phyloP scores from a whole-genome alignment of 2,329 filamentous ascomycete genomes.

The Alternaria gaisen region DNA sequence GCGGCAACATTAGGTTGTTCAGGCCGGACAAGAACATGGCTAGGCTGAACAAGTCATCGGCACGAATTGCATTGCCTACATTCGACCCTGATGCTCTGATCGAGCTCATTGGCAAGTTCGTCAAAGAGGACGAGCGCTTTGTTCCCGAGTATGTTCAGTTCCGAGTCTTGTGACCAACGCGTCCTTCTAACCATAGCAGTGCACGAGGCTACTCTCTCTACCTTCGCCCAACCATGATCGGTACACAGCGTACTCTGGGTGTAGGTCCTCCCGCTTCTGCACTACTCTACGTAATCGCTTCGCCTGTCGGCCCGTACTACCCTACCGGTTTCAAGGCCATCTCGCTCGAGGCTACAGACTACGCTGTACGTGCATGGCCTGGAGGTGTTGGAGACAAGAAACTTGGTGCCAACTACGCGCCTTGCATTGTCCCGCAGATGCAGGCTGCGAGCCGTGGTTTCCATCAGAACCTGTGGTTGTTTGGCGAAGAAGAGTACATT shows the following conservation, averaged over 20 bases:
- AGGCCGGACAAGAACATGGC: constrained; percentile 96
- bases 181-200: constrained; percentile 45
- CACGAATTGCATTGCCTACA: constrained; percentile 90
- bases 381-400: constrained; percentile 98
- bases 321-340: constrained; percentile 98
- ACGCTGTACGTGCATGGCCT: constrained; percentile 96
- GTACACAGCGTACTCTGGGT: constrained; percentile 92
- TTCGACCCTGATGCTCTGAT: constrained; percentile 79
- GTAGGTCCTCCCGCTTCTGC: constrained; percentile 92
- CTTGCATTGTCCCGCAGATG: constrained; percentile 95
- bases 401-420: constrained; percentile 98
- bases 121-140: constrained; percentile 84
- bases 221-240: constrained; percentile 95
- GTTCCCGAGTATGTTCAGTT: constrained; percentile 74
- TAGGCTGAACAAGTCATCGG: constrained; percentile 88
- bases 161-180: background rate
- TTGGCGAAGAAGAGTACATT: constrained; percentile 92
- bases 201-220: constrained; percentile 90
- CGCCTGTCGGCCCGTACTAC: constrained; percentile 96
- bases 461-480: constrained; percentile 98
- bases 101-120: constrained; percentile 81
- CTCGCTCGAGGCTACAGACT: constrained; percentile 93
- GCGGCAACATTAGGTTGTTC: constrained; percentile 84
- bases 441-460: constrained; percentile 90
- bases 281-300: constrained; percentile 93